Evolutionary conservation across 192 early-diverging fungal species (phyloP).

Genomic region (Backusella macrospora): DNA sequence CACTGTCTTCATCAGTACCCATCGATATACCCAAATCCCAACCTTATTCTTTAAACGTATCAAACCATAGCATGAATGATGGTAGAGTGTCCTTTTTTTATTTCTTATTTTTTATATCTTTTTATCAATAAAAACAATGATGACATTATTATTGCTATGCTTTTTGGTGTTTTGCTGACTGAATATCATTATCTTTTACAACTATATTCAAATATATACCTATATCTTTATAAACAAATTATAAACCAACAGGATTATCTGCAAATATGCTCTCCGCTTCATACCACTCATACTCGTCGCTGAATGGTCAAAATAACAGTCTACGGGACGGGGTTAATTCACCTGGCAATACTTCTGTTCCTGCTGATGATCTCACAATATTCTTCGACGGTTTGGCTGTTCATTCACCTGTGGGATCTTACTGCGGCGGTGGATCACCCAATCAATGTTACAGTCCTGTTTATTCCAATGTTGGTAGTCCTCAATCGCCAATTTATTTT

Average conservation of each 20-base stretch:
- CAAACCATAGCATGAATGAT: not conserved
- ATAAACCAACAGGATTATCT: not conserved
- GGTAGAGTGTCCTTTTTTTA: not conserved
- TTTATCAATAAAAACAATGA: not conserved
- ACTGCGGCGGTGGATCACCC: not conserved
- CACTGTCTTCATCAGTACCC: not conserved
- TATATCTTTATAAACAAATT: too few relatives aligned
- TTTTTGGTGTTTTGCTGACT: not conserved
- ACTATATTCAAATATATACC: too few relatives aligned
- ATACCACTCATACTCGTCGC: not conserved
- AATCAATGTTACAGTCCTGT: conserved; percentile 11
- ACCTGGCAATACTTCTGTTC: not conserved
- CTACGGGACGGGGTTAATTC: not conserved
- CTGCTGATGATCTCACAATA: conserved; percentile 12
- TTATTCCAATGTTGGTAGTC: not conserved
- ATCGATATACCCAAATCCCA: conserved; percentile 17
- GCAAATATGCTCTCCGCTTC: conserved; percentile 7
- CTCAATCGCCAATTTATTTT: not conserved
- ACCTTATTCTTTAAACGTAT: conserved; percentile 15
- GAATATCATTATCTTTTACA: not conserved
- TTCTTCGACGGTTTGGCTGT: conserved; percentile 15
- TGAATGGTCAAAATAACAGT: conserved; percentile 5
- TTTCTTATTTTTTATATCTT: not conserved
- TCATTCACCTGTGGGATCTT: conserved; percentile 4
- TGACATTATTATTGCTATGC: not conserved